These are phyloP conservation scores for Penicillium malachiteum DNA, from an alignment of 495 filamentous ascomycete genomes.

Conservation along the genomic window DNA sequence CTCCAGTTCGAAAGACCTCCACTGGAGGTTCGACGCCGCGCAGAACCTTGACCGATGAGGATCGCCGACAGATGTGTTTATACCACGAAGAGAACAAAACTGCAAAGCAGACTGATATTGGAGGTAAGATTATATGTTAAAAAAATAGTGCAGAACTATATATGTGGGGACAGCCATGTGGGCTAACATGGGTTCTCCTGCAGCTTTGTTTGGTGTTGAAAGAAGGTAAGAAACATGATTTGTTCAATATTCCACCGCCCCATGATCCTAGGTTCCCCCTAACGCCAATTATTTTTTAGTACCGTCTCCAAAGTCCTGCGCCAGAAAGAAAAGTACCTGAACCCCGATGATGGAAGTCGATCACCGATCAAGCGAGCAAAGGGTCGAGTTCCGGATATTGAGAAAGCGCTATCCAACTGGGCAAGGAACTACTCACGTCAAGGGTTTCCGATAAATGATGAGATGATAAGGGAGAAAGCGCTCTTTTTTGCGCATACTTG, in stretches of 20 bases:
- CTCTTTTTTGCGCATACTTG: constrained; percentile 78
- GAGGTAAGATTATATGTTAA: constrained; percentile 62
- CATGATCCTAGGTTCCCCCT: constrained; percentile 10
- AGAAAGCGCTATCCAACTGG: constrained; percentile 91
- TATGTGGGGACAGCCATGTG: constrained; percentile 15
- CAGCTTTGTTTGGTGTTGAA: constrained; percentile 94
- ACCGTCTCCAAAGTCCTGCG: constrained; percentile 97
- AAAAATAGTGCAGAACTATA: not conserved
- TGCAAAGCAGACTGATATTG: constrained; percentile 98
- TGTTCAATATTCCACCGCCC: not conserved
- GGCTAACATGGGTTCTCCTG: constrained; percentile 13
- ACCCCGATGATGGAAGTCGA: constrained; percentile 78
- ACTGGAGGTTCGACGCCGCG: constrained; percentile 66
- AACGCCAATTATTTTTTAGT: constrained; percentile 49
- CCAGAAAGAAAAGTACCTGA: constrained; percentile 95
- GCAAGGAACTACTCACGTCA: constrained; percentile 75
- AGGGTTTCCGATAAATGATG: constrained; percentile 75
- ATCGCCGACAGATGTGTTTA: constrained; percentile 89
- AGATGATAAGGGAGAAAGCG: constrained; percentile 84
- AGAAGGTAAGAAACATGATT: constrained; percentile 69
- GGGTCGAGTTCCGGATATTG: constrained; percentile 91
- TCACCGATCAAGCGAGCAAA: constrained; percentile 89
- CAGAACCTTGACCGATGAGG: constrained; percentile 89
- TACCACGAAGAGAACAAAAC: constrained; percentile 93
- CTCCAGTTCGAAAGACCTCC: constrained; percentile 51